Evolutionary conservation across 2,329 filamentous ascomycete species (phyloP).

Genomic region (Blastomyces silverae): DNA sequence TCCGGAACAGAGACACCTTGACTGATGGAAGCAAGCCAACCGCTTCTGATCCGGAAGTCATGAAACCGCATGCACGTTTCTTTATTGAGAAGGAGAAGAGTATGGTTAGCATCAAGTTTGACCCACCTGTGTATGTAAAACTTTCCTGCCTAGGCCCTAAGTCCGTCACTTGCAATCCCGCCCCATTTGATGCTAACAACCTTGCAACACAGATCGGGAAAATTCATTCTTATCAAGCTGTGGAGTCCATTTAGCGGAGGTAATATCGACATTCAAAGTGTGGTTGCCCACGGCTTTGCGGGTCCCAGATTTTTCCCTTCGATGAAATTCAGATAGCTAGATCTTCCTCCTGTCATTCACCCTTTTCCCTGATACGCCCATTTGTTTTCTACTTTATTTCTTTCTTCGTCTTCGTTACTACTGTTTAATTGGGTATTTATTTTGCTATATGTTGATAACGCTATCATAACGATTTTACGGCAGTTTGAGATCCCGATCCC

Average conservation of each 20-base stretch:
- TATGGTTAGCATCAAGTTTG: constrained; percentile 77
- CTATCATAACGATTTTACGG: neutral
- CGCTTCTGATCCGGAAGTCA: constrained; percentile 40
- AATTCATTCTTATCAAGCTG: constrained; percentile 81
- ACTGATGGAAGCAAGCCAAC: constrained; percentile 10
- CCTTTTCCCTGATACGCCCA: neutral
- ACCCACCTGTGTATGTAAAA: constrained; percentile 38
- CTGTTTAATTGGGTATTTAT: neutral
- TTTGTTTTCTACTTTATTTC: neutral
- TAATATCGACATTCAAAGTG: constrained; percentile 86
- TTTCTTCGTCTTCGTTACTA: neutral
- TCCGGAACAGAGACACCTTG: neutral
- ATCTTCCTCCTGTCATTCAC: neutral
- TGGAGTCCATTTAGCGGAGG: constrained; percentile 69
- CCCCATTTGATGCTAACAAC: neutral
- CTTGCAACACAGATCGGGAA: constrained; percentile 52
- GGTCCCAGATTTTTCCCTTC: constrained; percentile 79
- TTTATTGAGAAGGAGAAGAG: constrained; percentile 75
- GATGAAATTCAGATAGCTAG: constrained; percentile 50
- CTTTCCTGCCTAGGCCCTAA: constrained; percentile 15
- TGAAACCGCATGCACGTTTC: constrained; percentile 72
- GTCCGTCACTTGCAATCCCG: neutral
- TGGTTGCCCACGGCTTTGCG: constrained; percentile 75
- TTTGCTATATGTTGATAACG: neutral
- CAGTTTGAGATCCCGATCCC: neutral